Percentiles rank a stretch among this genome's conserved stretches.
These are phyloP conservation scores for Anaeramoeba flamelloides DNA, from an alignment of 78 protist species.

Conservation along the genomic window DNA sequence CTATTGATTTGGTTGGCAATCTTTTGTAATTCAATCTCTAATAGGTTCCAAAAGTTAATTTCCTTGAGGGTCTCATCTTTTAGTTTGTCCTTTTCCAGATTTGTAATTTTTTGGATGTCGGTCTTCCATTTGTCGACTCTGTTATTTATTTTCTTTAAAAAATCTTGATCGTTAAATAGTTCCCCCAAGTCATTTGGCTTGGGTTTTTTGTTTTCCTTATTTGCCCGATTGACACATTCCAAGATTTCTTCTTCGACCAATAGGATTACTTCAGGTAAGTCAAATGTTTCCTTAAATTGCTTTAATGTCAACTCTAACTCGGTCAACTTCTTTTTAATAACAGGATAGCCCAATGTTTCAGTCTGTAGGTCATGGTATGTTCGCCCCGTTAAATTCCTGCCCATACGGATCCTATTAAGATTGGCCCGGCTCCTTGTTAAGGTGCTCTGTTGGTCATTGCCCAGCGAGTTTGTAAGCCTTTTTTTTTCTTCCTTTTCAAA, in stretches of 20 bases:
- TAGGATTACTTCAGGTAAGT: constrained; percentile 7
- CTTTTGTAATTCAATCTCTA: constrained; percentile 30
- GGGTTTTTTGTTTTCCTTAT: neutral
- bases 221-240: neutral
- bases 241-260: constrained; percentile 28
- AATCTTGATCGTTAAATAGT: neutral
- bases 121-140: constrained; percentile 33
- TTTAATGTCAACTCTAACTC: neutral
- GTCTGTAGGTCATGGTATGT: too few species aligned
- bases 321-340: neutral
- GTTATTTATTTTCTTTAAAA: constrained; percentile 22
- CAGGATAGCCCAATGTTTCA: neutral
- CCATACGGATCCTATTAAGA: too few species aligned
- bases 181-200: neutral
- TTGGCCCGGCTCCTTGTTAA: too few species aligned
- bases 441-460: too few species aligned
- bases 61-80: constrained; percentile 17
- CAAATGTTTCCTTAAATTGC: neutral
- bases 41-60: constrained; percentile 48
- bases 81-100: constrained; percentile 20
- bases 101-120: constrained; percentile 51
- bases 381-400: too few species aligned
- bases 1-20: neutral
- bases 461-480: too few species aligned
- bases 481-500: too few species aligned